Conservation (phyloP, 2,329 filamentous ascomycete genomes). For the Parastagonospora avenae region DNA sequence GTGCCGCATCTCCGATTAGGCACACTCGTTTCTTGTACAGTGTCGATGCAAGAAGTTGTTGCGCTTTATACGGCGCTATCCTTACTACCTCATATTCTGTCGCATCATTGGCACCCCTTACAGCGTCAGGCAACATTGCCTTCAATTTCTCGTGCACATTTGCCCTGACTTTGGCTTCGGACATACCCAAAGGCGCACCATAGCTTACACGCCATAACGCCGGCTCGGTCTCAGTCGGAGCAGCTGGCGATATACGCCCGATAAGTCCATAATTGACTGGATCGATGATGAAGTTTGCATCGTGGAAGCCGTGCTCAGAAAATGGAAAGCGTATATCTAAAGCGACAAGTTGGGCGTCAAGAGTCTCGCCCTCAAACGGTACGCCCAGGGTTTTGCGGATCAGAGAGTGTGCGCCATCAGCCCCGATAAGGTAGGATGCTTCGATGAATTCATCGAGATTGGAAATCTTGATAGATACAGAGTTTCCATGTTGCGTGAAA, state of each 20-base stretch:
- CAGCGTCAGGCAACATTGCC: slow-evolving; percentile 37
- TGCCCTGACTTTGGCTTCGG: slow-evolving; percentile 35
- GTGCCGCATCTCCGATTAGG: slow-evolving; percentile 49
- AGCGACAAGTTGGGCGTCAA: slow-evolving; percentile 46
- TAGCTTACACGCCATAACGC: slow-evolving; percentile 52
- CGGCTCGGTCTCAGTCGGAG: slow-evolving; percentile 8
- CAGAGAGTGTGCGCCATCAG: slow-evolving; percentile 34
- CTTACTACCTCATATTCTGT: slow-evolving; percentile 38
- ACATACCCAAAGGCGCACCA: slow-evolving; percentile 40
- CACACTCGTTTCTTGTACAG: slow-evolving; percentile 36
- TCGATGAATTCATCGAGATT: slow-evolving; percentile 14
- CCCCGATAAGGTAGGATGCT: slow-evolving; percentile 37
- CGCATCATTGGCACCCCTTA: slow-evolving; percentile 15
- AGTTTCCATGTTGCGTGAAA: slow-evolving; percentile 1
- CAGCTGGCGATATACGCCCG: slow-evolving; percentile 31
- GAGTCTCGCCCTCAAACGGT: slow-evolving; percentile 39
- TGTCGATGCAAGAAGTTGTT: slow-evolving; percentile 44
- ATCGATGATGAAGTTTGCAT: slow-evolving; percentile 50
- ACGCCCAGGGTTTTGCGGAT: slow-evolving; percentile 27
- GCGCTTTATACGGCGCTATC: slow-evolving; percentile 49
- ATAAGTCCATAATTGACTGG: slow-evolving; percentile 46
- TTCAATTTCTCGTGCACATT: slow-evolving; percentile 34
- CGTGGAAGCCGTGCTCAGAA: slow-evolving; percentile 44
- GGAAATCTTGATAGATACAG: too few relatives aligned
- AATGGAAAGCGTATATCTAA: slow-evolving; percentile 47